Conservation (phyloP, 768 basidiomycete genomes). For the Rhodotorula graminis region DNA sequence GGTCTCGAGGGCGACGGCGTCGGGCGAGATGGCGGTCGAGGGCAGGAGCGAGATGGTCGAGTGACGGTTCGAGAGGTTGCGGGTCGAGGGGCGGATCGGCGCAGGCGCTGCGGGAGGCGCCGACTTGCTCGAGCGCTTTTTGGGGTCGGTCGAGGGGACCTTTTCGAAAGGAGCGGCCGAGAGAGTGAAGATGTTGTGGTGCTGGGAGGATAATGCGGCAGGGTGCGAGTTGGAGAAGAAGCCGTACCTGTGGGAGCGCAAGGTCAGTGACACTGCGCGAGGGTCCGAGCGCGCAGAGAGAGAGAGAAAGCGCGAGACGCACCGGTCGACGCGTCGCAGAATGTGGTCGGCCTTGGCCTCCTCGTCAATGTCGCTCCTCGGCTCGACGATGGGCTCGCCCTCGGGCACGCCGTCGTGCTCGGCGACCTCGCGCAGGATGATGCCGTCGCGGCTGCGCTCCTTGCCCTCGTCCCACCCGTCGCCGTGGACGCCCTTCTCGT, state of each 20-base stretch:
- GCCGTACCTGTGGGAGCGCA: slow-evolving; percentile 70
- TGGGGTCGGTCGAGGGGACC: slow-evolving; percentile 55
- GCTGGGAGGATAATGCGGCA: slow-evolving; percentile 53
- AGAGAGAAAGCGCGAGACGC: not conserved
- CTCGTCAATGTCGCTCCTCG: slow-evolving; percentile 58
- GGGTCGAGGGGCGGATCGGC: not conserved
- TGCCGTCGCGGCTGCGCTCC: slow-evolving; percentile 74
- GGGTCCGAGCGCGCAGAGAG: not conserved
- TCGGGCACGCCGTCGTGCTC: not conserved
- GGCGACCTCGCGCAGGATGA: slow-evolving; percentile 40
- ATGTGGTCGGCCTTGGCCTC: slow-evolving; percentile 67
- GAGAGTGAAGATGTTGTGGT: slow-evolving; percentile 68
- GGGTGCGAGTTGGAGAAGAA: slow-evolving; percentile 70
- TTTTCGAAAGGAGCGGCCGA: slow-evolving; percentile 57
- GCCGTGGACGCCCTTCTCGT: slow-evolving; percentile 80
- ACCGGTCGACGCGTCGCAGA: slow-evolving; percentile 65
- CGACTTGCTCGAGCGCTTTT: slow-evolving; percentile 47
- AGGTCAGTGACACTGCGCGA: not conserved
- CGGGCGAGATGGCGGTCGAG: slow-evolving; percentile 45
- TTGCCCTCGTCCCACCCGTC: slow-evolving; percentile 92
- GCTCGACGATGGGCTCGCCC: slow-evolving; percentile 46
- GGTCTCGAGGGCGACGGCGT: slow-evolving; percentile 58
- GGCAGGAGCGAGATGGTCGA: slow-evolving; percentile 44
- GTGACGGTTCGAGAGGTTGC: slow-evolving; percentile 31
- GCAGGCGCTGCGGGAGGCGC: slow-evolving; percentile 43